These are phyloP conservation scores for Colletotrichum salicis DNA, from an alignment of 2,329 filamentous ascomycete species.

Conservation along the genomic window DNA sequence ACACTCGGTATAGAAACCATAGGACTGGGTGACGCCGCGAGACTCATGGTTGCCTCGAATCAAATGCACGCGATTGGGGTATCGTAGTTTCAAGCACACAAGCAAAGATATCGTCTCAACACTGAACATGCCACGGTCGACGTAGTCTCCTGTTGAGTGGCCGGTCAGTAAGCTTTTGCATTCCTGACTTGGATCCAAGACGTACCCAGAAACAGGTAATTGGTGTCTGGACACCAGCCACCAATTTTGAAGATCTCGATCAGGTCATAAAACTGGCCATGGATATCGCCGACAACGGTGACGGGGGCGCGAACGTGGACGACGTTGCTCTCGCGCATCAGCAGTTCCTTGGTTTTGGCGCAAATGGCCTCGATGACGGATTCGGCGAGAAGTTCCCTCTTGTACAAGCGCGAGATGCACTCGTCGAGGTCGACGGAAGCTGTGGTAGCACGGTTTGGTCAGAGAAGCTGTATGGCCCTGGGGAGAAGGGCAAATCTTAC, in stretches of 20 bases:
- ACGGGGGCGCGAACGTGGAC: constrained; percentile 96
- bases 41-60: constrained; percentile 99
- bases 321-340: constrained; percentile 99
- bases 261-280: constrained; percentile 98
- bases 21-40: constrained; percentile 96
- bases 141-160: constrained; percentile 80
- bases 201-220: constrained; percentile 94
- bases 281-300: constrained; percentile 97
- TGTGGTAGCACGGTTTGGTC: constrained; percentile 48
- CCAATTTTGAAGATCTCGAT: constrained; percentile 99
- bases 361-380: constrained; percentile 99
- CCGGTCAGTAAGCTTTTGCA: constrained; percentile 20
- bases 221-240: constrained; percentile 96
- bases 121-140: constrained; percentile 97
- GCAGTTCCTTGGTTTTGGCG: constrained; percentile 96
- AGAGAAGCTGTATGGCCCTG: constrained; percentile 4
- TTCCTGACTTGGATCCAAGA: neutral
- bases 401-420: constrained; percentile 96
- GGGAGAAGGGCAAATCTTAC: constrained; percentile 46
- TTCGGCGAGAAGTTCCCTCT: constrained; percentile 95
- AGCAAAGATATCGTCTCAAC: constrained; percentile 98
- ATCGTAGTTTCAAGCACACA: constrained; percentile 95
- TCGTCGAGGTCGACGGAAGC: constrained; percentile 98
- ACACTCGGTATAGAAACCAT: constrained; percentile 99
- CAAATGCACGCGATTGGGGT: constrained; percentile 93